Evolutionary conservation across 257 asterid genomes (phyloP).

Genomic region (Fraxinus excelsior): DNA sequence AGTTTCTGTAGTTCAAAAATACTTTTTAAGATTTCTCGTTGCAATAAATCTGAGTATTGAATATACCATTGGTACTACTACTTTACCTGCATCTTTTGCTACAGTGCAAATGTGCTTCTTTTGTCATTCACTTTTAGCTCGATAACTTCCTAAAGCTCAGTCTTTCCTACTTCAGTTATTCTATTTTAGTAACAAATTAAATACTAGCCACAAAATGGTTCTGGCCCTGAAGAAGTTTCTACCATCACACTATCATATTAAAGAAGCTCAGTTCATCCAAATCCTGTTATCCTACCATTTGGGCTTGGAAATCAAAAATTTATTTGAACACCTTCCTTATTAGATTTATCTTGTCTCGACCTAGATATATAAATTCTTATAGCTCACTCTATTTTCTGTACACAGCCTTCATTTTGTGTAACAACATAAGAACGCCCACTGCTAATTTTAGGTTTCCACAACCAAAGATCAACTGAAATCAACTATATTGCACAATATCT

Average conservation of each 20-base stretch:
- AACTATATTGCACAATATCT: not conserved
- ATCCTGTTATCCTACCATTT: not conserved
- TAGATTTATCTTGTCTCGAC: not conserved
- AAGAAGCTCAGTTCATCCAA: not conserved
- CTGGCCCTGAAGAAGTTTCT: not conserved
- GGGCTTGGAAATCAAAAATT: not conserved
- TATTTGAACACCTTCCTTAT: not conserved
- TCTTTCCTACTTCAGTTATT: not conserved
- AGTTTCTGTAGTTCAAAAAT: not conserved
- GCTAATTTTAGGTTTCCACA: not conserved
- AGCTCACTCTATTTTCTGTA: not conserved
- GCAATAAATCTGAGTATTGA: not conserved
- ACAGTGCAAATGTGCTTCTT: not conserved
- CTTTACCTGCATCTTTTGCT: not conserved
- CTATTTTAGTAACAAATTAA: not conserved
- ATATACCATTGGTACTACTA: not conserved
- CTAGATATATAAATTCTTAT: not conserved
- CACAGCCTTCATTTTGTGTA: not conserved
- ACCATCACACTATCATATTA: not conserved
- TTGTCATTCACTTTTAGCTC: not conserved
- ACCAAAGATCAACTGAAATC: not conserved
- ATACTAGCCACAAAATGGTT: not conserved
- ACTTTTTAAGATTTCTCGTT: not conserved
- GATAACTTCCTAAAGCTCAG: not conserved
- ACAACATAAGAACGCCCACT: not conserved